Evolutionary conservation across 2,329 filamentous ascomycete species (phyloP).

Genomic region (Neoarthrinium moseri): DNA sequence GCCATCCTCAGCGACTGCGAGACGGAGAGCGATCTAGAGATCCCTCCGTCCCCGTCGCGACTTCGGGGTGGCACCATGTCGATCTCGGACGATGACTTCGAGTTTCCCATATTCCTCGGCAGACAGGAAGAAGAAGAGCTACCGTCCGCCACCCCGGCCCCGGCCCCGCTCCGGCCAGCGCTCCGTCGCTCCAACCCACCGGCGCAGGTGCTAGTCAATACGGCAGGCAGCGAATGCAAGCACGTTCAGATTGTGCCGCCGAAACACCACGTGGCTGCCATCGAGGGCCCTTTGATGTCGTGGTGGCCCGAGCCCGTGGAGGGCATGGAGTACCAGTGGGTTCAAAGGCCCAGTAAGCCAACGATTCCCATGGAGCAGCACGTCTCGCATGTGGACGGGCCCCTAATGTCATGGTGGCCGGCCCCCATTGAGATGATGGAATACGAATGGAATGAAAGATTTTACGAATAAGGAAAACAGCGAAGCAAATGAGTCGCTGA

Average conservation of each 20-base stretch:
- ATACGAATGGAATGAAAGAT: constrained; percentile 26
- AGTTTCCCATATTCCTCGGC: constrained; percentile 28
- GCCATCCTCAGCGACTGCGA: constrained; percentile 26
- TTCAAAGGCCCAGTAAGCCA: constrained; percentile 12
- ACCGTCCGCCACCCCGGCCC: neutral
- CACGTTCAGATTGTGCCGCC: constrained; percentile 10
- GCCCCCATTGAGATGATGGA: constrained; percentile 20
- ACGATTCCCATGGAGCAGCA: constrained; percentile 10
- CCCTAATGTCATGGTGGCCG: constrained; percentile 29
- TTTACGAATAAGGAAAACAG: constrained; percentile 26
- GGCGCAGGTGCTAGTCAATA: neutral
- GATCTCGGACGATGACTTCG: constrained; percentile 22
- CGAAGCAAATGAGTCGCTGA: too few species aligned
- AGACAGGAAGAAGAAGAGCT: constrained; percentile 20
- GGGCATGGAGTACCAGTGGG: constrained; percentile 24
- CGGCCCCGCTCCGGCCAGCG: neutral
- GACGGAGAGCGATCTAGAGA: constrained; percentile 18
- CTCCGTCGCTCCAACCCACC: neutral
- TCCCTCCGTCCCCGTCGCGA: constrained; percentile 15
- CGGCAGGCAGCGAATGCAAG: constrained; percentile 3
- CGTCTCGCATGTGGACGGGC: constrained; percentile 17
- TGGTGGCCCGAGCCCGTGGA: constrained; percentile 27
- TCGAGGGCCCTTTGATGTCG: constrained; percentile 23
- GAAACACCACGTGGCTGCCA: constrained; percentile 14
- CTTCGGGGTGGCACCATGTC: constrained; percentile 14